Evolutionary conservation across 83 land plant species (phyloP), one percentile per base, ranked within the genome.

Genomic region (Diphasiastrum complanatum): DNA sequence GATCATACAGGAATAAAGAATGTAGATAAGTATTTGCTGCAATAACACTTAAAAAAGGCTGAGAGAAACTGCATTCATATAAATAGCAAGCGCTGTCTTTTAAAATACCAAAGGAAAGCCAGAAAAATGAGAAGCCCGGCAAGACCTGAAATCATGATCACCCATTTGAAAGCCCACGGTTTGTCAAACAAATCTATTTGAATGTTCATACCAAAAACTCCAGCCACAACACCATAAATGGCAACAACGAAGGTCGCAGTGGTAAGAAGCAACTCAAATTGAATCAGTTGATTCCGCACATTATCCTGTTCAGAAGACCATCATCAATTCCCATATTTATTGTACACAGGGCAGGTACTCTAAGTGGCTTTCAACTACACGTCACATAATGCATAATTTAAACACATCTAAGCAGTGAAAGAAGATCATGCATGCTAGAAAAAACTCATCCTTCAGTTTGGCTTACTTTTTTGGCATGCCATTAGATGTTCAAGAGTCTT

Each of bases 171-270:
- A 48, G 91, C 95, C 47, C 19, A 38, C 24, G 87, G 76, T 23
- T 83, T 50, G 2, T 83, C 84, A 70, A 83, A 83, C 47, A 89
- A 38, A 11, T 73, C 27, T 50, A 89, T 80, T 22, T 58, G 68
- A 46, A 89, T 86, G 37, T 89, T 89, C 95, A 89, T 89, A 24
- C 95, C 95, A 78, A 89, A 89, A 10, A 85, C 66, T 23, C 95
- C 95, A 6, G 91, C 91, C 20, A 89, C 85, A 16, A 89, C 87
- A 34, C 95, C 84, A 61, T 75, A 89, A 20, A 89, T 85, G 29
- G 91, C 85, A 30, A 83, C 84, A 10, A 89, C 95, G 72, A 89
- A 89, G 8, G 91, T 89, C 16, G 83, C 91, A 2, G 95, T 89
- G 14, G 95, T 89, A 3, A 89, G 79, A 45, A 89, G 69, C 33